Base-by-base conservation (phyloP, 2,329 filamentous ascomycete genomes). In the Alternaria conjuncta region DNA sequence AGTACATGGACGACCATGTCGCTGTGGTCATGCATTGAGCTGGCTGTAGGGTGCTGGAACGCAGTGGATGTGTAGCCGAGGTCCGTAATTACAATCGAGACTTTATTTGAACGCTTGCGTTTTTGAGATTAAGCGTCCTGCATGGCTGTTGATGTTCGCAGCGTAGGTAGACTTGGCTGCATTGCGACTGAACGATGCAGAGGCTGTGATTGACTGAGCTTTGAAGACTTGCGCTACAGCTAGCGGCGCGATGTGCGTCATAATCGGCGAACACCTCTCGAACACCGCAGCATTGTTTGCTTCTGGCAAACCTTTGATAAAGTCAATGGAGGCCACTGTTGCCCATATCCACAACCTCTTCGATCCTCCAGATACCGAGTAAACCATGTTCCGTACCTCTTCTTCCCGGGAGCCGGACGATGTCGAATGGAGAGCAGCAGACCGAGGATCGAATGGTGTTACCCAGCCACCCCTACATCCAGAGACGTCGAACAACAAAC, bases 1-100 rank as follows among this genome's bases (percentile, higher is more conserved):
- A 72, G 58, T 72, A 71, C 46, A 74, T 74, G 71, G 70, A 72
- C 43, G 71, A 74, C 18, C 66, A 72, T 32, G 55, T 74, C 36
- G 70, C 71, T 10, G 71, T 70, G n/a, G 58, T 64, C 7, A 66
- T 66, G 64, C 64, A 66, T 43, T 66, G 9, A 36, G 57, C 18
- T 23, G 36, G 49, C 3, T 5, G 18, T 10, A 36, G 8, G 32
- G 32, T 9, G 8, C 32, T 36, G 32, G 13, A n/a, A 36, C 12
- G 18, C 11, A 23, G 26, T 32, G 20, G 6, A 36, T 23, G 9
- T 21, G 3, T 36, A 51, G 8, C 28, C 5, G 26, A 36, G 18
- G 18, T 23, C 13, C 2, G 30, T 21, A 15, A 51, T 32, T 18
- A n/a, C 20, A 7, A 21, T 23, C 21, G 18, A 32, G 30, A 8